Evolutionary conservation across 352 stramenopile genomes (phyloP).

Genomic region (Globisporangium heterothallicum): DNA sequence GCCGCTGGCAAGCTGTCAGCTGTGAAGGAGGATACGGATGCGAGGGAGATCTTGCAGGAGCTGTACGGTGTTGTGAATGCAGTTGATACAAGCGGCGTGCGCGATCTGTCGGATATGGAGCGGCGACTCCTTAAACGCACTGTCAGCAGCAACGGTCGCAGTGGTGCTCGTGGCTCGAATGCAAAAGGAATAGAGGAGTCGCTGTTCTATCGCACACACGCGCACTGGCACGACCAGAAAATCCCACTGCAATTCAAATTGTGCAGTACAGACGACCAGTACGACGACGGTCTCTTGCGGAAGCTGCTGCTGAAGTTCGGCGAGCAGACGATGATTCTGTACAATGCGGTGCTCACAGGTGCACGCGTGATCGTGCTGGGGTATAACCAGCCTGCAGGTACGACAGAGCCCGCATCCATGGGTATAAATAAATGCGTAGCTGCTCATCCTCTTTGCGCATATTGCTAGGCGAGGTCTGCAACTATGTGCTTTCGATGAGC

Average conservation of each 20-base stretch:
- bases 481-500: constrained; percentile 82
- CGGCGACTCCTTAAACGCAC: constrained; percentile 68
- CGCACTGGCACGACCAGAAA: constrained; percentile 49
- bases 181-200: constrained; percentile 38
- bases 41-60: constrained; percentile 43
- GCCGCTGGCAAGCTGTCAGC: constrained; percentile 65
- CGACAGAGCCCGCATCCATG: neutral
- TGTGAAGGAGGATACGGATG: constrained; percentile 33
- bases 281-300: constrained; percentile 68
- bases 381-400: constrained; percentile 75
- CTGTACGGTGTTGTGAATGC: constrained; percentile 71
- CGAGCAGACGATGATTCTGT: constrained; percentile 81
- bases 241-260: constrained; percentile 77
- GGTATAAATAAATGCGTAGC: neutral
- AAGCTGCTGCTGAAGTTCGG: constrained; percentile 75
- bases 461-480: constrained; percentile 65
- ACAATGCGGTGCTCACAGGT: constrained; percentile 81
- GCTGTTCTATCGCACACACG: constrained; percentile 54
- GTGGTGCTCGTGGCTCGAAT: constrained; percentile 9
- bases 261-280: constrained; percentile 80
- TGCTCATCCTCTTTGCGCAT: neutral
- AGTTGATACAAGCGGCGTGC: constrained; percentile 53
- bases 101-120: constrained; percentile 70
- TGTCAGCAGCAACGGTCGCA: constrained; percentile 43
- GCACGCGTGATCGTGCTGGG: constrained; percentile 74